These are phyloP conservation scores for Didymosphaeria variabile DNA, from an alignment of 2,329 filamentous ascomycete species.

Conservation along the genomic window DNA sequence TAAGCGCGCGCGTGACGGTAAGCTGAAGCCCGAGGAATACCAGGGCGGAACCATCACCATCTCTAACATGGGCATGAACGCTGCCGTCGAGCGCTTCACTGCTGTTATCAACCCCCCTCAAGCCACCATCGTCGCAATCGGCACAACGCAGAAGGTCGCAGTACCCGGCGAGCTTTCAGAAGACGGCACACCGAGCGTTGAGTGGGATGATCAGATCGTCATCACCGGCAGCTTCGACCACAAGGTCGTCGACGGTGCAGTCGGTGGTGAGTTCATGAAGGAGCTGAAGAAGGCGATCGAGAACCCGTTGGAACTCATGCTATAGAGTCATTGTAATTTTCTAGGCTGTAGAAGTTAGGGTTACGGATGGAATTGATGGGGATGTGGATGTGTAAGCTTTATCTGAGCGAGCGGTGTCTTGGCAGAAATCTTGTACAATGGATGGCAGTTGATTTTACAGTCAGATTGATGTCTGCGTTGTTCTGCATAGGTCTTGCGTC, in stretches of 20 bases:
- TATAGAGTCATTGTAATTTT: slow-evolving; percentile 63
- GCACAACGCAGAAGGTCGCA: slow-evolving; percentile 94
- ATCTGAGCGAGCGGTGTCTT: slow-evolving; percentile 23
- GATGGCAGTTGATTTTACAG: slow-evolving; percentile 31
- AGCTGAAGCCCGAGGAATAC: slow-evolving; percentile 99
- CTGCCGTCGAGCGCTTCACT: slow-evolving; percentile 94
- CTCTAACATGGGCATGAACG: slow-evolving; percentile 99
- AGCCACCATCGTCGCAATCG: slow-evolving; percentile 92
- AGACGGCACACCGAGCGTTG: slow-evolving; percentile 76
- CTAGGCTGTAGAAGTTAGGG: slow-evolving; percentile 20
- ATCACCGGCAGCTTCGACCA: slow-evolving; percentile 98
- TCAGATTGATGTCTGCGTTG: slow-evolving; percentile 3
- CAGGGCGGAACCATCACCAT: slow-evolving; percentile 99
- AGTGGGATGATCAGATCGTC: slow-evolving; percentile 97
- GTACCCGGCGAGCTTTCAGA: slow-evolving; percentile 80
- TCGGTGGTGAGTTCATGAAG: slow-evolving; percentile 95
- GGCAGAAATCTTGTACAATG: slow-evolving; percentile 43
- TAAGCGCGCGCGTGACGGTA: slow-evolving; percentile 94
- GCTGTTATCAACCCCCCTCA: slow-evolving; percentile 99
- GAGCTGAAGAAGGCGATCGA: slow-evolving; percentile 98
- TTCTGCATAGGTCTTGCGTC: slow-evolving; percentile 12
- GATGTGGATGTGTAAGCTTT: slow-evolving; percentile 32
- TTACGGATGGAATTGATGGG: slow-evolving; percentile 7
- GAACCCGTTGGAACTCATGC: slow-evolving; percentile 93
- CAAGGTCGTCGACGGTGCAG: slow-evolving; percentile 96